Conservation (phyloP, 2,329 filamentous ascomycete species). For the Daldinia eschscholtzii region DNA sequence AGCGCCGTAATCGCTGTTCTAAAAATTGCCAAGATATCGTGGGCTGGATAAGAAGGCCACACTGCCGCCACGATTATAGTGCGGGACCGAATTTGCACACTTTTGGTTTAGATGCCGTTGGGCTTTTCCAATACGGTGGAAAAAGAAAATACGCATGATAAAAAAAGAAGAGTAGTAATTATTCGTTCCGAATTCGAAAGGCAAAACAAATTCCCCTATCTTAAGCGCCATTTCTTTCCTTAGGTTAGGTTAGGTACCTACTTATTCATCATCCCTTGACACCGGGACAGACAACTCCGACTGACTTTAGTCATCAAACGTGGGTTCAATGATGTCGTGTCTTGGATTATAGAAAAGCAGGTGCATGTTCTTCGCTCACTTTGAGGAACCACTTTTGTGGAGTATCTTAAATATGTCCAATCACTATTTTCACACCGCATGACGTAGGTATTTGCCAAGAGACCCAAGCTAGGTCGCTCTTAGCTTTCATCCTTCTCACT, state of each 20-base stretch:
- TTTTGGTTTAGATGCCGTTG: constrained; percentile 14
- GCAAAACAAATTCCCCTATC: constrained; percentile 12
- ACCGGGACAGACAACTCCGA: constrained; percentile 42
- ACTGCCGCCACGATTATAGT: constrained; percentile 37
- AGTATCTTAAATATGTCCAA: constrained; percentile 31
- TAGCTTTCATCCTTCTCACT: constrained; percentile 42
- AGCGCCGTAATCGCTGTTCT: constrained; percentile 34
- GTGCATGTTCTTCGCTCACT: constrained; percentile 29
- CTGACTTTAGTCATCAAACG: constrained; percentile 33
- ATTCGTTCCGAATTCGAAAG: constrained; percentile 3
- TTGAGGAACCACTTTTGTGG: constrained; percentile 39
- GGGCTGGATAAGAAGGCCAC: constrained; percentile 41
- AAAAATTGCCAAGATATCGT: constrained; percentile 38
- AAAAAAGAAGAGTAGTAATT: constrained; percentile 15
- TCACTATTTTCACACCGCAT: constrained; percentile 42
- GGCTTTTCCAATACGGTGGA: constrained; percentile 14
- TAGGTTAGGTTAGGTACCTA: constrained; percentile 1
- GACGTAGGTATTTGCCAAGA: constrained; percentile 43
- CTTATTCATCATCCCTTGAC: constrained; percentile 45
- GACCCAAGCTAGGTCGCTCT: constrained; percentile 35
- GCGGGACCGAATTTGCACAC: constrained; percentile 33
- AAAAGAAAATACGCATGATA: constrained; percentile 19
- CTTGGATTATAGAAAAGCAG: constrained; percentile 34
- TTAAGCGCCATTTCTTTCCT: constrained; percentile 15
- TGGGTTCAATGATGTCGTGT: constrained; percentile 42